Conservation (phyloP, 257 asterid species). For the Solanum verrucosum region DNA sequence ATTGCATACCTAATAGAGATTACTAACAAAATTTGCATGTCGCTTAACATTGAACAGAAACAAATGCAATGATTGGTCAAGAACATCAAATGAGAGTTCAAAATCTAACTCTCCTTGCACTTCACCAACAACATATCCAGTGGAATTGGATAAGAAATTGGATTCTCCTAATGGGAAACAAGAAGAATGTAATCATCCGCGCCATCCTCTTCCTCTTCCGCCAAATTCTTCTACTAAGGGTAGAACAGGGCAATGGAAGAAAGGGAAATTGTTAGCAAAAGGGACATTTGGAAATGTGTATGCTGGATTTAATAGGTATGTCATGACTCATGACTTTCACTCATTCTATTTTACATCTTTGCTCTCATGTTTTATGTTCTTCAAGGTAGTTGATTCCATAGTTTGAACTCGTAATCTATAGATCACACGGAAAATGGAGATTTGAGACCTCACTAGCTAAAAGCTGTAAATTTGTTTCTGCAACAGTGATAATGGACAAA, state of each 20-base stretch:
- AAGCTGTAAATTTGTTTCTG: not conserved
- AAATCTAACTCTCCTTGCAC: not conserved
- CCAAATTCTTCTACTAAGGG: not conserved
- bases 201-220: conserved; percentile 17
- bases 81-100: not conserved
- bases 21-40: not conserved
- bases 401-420: not conserved
- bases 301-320: conserved; percentile 54
- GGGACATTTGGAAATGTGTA: conserved; percentile 70
- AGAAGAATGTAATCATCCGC: not conserved
- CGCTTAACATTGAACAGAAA: not conserved
- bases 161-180: not conserved
- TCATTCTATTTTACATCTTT: not conserved
- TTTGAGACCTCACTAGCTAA: not conserved
- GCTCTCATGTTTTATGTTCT: not conserved
- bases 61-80: not conserved
- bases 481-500: conserved; percentile 64
- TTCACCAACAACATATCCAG: conserved; percentile 2
- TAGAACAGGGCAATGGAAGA: conserved; percentile 32
- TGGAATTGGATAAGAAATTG: not conserved
- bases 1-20: not conserved
- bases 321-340: not conserved
- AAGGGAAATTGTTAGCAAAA: conserved; percentile 55
- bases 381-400: not conserved
- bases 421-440: not conserved